A percentile compares a stretch with the other conserved stretches of the same genome.
phyloP scores from a whole-genome alignment of 495 filamentous ascomycete genomes.

The Neurospora intermedia region DNA sequence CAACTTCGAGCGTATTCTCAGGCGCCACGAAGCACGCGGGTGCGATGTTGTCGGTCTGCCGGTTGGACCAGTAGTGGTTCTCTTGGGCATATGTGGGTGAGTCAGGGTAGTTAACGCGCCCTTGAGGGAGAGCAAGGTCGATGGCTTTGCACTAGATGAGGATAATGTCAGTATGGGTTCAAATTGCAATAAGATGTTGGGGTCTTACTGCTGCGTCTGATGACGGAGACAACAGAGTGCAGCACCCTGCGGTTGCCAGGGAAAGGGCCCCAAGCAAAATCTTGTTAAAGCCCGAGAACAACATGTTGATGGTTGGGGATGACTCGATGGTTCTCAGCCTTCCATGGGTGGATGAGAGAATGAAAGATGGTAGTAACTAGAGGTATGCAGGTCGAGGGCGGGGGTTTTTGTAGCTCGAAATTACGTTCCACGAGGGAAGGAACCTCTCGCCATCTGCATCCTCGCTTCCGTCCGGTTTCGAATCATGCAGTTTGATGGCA shows the following conservation, averaged over 20 bases:
- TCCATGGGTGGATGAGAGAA: background rate
- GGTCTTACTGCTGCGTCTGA: background rate
- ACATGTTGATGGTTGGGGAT: background rate
- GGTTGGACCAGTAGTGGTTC: conserved; percentile 41
- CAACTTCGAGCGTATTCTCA: conserved; percentile 24
- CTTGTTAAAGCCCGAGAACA: background rate
- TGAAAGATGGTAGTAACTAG: background rate
- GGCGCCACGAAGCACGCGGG: conserved; percentile 38
- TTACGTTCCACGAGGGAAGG: background rate
- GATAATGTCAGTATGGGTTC: background rate
- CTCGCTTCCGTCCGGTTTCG: background rate
- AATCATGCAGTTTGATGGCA: background rate
- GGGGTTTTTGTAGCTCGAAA: background rate
- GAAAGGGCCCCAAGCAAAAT: background rate
- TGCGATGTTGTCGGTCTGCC: conserved; percentile 16
- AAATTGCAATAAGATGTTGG: background rate
- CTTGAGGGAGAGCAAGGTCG: conserved; percentile 6
- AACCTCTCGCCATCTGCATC: background rate
- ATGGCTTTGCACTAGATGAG: conserved; percentile 9
- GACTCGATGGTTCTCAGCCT: background rate
- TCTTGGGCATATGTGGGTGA: conserved; percentile 6
- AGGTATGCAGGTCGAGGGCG: background rate
- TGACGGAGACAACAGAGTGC: background rate
- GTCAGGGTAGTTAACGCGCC: conserved; percentile 11
- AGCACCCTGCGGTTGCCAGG: background rate